Evolutionary conservation across 768 basidiomycete species (phyloP).

Genomic region (Lactarius pseudohatsudake): DNA sequence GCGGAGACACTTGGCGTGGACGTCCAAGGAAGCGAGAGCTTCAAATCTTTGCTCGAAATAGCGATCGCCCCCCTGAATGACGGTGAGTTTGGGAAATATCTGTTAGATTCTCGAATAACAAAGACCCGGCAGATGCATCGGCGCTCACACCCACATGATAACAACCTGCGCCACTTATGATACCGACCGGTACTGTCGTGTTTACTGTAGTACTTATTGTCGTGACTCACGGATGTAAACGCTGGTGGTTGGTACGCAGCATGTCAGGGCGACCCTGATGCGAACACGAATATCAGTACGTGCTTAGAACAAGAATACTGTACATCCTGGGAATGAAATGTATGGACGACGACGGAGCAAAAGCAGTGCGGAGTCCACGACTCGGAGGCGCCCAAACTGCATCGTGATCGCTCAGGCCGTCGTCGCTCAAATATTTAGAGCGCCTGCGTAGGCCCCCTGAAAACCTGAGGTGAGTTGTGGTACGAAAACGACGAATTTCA

Average conservation of each 20-base stretch:
- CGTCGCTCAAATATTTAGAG: too few relatives aligned
- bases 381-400: too few relatives aligned
- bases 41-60: background rate
- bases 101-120: background rate
- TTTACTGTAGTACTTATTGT: background rate
- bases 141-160: background rate
- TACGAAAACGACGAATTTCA: too few relatives aligned
- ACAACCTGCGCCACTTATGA: background rate
- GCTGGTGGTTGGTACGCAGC: background rate
- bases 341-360: background rate
- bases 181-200: background rate
- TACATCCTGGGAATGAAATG: background rate
- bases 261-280: background rate
- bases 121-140: background rate
- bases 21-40: constrained; percentile 41
- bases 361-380: background rate
- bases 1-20: constrained; percentile 68
- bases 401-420: too few relatives aligned
- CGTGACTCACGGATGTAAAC: background rate
- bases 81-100: background rate
- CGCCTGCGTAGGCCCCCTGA: too few relatives aligned
- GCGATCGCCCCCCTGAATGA: background rate
- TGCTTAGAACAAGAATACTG: background rate
- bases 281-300: background rate
- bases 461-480: too few relatives aligned